These are phyloP conservation scores for Diplodia scrobiculata DNA, from an alignment of 2,329 filamentous ascomycete species.

Conservation along the genomic window DNA sequence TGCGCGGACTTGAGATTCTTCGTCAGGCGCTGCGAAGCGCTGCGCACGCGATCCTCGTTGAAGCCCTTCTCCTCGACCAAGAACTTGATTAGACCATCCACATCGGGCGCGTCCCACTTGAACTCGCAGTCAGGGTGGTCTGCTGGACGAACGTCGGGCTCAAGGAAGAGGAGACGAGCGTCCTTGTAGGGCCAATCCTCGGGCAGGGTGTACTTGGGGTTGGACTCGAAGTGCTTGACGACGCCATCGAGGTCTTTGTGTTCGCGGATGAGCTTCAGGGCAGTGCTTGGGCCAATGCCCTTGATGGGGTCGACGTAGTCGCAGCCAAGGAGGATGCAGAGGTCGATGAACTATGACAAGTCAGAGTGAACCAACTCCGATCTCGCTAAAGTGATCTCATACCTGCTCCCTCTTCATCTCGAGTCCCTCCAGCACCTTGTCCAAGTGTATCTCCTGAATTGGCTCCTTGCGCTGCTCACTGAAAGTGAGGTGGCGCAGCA, in stretches of 20 bases:
- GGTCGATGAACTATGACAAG: slow-evolving; percentile 77
- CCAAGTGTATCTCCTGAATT: slow-evolving; percentile 89
- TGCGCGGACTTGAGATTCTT: slow-evolving; percentile 92
- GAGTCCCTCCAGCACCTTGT: slow-evolving; percentile 82
- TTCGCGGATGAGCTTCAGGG: slow-evolving; percentile 90
- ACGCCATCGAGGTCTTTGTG: slow-evolving; percentile 85
- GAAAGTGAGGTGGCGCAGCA: slow-evolving; percentile 91
- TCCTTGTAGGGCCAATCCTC: slow-evolving; percentile 98
- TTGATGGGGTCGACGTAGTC: slow-evolving; percentile 97
- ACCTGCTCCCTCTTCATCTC: slow-evolving; percentile 86
- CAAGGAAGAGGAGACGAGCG: slow-evolving; percentile 85
- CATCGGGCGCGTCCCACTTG: slow-evolving; percentile 94
- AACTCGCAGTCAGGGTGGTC: slow-evolving; percentile 90
- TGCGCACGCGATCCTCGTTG: slow-evolving; percentile 88
- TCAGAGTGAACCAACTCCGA: not conserved
- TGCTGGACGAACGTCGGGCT: slow-evolving; percentile 82
- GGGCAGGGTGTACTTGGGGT: slow-evolving; percentile 79
- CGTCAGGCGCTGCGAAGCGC: slow-evolving; percentile 72
- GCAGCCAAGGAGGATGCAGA: slow-evolving; percentile 95
- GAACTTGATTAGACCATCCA: slow-evolving; percentile 86
- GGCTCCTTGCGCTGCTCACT: slow-evolving; percentile 97
- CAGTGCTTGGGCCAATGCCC: slow-evolving; percentile 88
- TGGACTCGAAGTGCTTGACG: slow-evolving; percentile 75
- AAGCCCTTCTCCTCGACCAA: slow-evolving; percentile 94
- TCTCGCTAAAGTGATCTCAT: slow-evolving; percentile 33